Evolutionary conservation across 1,284 basidiomycete species (phyloP), one percentile per base, ranked within the genome.

Genomic region (Uromyces viciae-fabae): DNA sequence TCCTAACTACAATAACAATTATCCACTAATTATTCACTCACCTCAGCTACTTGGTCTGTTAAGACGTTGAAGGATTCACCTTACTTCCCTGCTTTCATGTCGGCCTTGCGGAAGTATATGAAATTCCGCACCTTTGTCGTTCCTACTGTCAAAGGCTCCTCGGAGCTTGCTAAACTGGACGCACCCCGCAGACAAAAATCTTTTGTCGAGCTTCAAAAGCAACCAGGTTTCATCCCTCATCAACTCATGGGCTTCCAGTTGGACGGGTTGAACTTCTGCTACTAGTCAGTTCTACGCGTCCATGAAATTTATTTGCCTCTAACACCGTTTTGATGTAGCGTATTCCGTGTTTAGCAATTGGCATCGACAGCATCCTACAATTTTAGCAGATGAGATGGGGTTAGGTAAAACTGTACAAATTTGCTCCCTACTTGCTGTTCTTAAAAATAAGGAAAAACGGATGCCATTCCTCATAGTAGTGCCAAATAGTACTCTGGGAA

Each of bases 331-430:
- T 54, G 36, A 43, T 11, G 7, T 28, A 40, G 22, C 38, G 38
- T 58, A 15, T 2, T 58, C 17, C 14, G 64, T 22, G 11, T 66
- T 46, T 9, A 90, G 91, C 84, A 95, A 96, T 83, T 95, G 94
- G 92, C 93, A 91, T 90, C 91, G 90, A 83, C 89, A 89, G 62
- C 93, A 95, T 82, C 91, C 92, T 52, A 95, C 93, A 83, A 98
- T 98, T 83, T 89, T 98, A n/a, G 95, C 95, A 2, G 96, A 99
- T 85, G 96, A 98, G 87, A 98, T 99, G 96, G 95, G 87, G 86
- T 83, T 95, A 90, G 94, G 94, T 0, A 95, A 95, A 88, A 98
- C 95, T 0, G 93, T 98, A 2, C 94, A 98, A 86, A 92, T 98
- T 60, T 91, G 92, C 40, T 91, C 92, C 0, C 93, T 95, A 86